Evolutionary conservation across 139 green algal genomes (phyloP), one percentile per base, ranked within the genome.

Genomic region (Volvox africanus): DNA sequence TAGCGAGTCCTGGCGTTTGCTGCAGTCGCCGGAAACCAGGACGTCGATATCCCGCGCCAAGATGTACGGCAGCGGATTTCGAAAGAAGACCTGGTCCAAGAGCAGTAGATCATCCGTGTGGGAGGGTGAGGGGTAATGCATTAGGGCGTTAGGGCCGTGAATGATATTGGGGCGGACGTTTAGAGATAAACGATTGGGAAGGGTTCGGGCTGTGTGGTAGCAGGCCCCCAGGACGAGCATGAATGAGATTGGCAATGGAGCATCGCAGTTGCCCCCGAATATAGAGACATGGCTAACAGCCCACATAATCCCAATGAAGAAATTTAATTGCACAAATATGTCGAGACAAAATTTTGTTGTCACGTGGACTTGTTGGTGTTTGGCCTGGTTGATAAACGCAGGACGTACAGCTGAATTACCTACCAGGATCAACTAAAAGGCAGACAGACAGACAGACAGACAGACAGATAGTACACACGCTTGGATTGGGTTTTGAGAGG

Each of bases 51-150:
- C 35, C 21, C 77, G 77, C 17, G 77, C 77, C 3, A 83, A 21
- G 18, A 83, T 30, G 77, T 83, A 83, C 35, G 77, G 77, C 33
- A 83, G 77, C 33, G 77, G 77, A 33, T 83, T 83, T 37, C 35
- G 77, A 37, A 83, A 83, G 16, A 67, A 62, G 13, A 83, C 33
- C 77, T 83, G 77, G 11, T 9, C 22, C 67, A 28, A 75, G 22
- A 14, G 67, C 67, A 75, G 67, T 75, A 9, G 44, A 55, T 55
- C 44, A 5, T 14, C 9, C 44, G 9, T 9, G 44, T n/a, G 44
- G 9, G 9, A 55, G 44, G 44, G 44, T 5, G 9, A 55, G 44
- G 9, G 44, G 44, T 55, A 55, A 55, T 55, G 9, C 5, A 75
- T 75, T 75, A 75, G 67, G 67, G n/a, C n/a, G n/a, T n/a, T n/a